These are phyloP conservation scores for Fraxinus americana DNA, from an alignment of 257 asterid genomes.

Conservation along the genomic window DNA sequence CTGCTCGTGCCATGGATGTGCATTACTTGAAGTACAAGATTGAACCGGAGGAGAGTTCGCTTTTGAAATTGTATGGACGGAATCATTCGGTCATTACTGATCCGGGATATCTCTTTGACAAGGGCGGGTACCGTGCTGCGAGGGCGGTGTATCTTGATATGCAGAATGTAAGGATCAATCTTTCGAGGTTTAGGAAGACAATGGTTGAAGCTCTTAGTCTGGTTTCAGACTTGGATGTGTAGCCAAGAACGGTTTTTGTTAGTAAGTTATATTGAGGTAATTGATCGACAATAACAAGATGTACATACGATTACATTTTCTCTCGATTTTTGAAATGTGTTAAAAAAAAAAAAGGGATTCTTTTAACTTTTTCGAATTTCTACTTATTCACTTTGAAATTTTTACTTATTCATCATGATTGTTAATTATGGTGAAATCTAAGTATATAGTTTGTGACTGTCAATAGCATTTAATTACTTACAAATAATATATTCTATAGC, in stretches of 20 bases:
- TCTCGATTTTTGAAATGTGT: not conserved
- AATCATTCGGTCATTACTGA: constrained; percentile 43
- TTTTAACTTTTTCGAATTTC: no score
- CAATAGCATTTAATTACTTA: no score
- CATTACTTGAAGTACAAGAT: constrained; percentile 53
- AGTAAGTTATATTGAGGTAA: not conserved
- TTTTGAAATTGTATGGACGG: constrained; percentile 35
- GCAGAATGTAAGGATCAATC: constrained; percentile 26
- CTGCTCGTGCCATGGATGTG: constrained; percentile 44
- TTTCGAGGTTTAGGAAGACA: constrained; percentile 23
- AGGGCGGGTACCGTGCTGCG: constrained; percentile 29
- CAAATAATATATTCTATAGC: no score
- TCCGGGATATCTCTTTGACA: constrained; percentile 24
- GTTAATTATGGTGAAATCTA: no score
- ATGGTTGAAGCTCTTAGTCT: constrained; percentile 6
- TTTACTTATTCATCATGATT: no score
- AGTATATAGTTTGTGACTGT: not conserved
- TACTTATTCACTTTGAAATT: no score
- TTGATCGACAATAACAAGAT: not conserved
- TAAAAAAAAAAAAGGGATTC: not conserved
- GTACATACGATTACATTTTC: not conserved
- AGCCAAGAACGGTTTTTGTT: not conserved
- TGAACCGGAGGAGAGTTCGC: constrained; percentile 54
- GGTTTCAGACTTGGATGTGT: not conserved
- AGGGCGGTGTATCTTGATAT: constrained; percentile 37